Conservation (phyloP, 2,329 filamentous ascomycete species). For the Stenocarpella maydis region DNA sequence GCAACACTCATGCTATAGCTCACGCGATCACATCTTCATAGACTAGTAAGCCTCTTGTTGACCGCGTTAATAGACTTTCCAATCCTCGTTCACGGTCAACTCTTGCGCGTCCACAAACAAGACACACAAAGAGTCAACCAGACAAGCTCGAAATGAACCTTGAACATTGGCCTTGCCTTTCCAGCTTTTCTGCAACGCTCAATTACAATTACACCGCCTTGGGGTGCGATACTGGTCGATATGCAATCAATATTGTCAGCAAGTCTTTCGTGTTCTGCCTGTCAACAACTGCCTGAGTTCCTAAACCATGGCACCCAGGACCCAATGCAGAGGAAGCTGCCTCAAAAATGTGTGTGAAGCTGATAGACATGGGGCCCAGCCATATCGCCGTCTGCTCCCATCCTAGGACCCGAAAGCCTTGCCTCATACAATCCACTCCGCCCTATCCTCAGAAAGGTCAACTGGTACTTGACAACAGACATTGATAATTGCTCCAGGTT, state of each 20-base stretch:
- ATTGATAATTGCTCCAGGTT: conserved; percentile 7
- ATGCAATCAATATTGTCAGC: not conserved
- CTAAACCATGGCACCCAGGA: not conserved
- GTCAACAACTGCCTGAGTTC: conserved; percentile 2
- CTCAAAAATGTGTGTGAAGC: conserved; percentile 21
- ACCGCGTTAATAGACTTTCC: conserved; percentile 9
- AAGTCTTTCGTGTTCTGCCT: not conserved
- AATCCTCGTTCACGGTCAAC: conserved; percentile 4
- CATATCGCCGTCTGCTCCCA: conserved; percentile 5
- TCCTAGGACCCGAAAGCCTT: conserved; percentile 6
- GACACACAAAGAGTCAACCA: not conserved
- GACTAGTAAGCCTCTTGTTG: not conserved
- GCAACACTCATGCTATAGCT: not conserved
- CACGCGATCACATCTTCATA: not conserved
- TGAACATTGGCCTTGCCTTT: conserved; percentile 13
- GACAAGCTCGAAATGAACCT: not conserved
- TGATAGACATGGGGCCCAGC: conserved; percentile 19
- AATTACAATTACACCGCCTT: not conserved
- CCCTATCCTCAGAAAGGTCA: conserved; percentile 24
- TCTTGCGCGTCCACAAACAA: not conserved
- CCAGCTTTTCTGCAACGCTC: not conserved
- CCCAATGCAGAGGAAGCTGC: conserved; percentile 1
- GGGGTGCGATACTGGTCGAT: not conserved
- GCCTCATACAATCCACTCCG: not conserved
- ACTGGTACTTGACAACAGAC: conserved; percentile 25